These are phyloP conservation scores for Penicillium malachiteum DNA, from an alignment of 495 filamentous ascomycete species.

Conservation along the genomic window DNA sequence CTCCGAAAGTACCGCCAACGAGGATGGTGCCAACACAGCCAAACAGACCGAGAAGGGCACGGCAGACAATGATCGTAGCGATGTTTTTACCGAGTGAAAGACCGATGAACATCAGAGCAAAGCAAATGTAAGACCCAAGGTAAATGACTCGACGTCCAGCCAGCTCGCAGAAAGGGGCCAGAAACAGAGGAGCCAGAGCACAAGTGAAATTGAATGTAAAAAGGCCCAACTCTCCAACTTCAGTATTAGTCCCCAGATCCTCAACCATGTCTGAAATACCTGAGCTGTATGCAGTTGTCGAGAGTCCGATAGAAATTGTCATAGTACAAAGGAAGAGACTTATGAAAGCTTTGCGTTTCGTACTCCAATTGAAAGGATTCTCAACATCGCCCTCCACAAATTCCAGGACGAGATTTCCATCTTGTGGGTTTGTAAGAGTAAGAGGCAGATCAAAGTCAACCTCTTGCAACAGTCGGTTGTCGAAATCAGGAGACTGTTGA, in stretches of 20 bases:
- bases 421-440: constrained; percentile 28
- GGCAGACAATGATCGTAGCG: constrained; percentile 64
- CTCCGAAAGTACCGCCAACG: constrained; percentile 72
- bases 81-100: constrained; percentile 58
- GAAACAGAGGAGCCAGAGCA: constrained; percentile 42
- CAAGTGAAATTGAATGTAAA: constrained; percentile 45
- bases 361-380: constrained; percentile 50
- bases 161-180: constrained; percentile 47
- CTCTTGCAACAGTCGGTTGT: constrained; percentile 31
- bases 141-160: constrained; percentile 42
- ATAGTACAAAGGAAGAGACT: constrained; percentile 43
- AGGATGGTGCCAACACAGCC: constrained; percentile 77
- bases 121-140: constrained; percentile 38
- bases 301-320: constrained; percentile 50
- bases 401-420: constrained; percentile 38
- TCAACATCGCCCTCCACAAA: constrained; percentile 41
- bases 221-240: constrained; percentile 41
- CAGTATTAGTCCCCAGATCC: constrained; percentile 34
- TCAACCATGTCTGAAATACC: constrained; percentile 37
- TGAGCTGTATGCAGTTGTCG: constrained; percentile 48
- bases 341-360: constrained; percentile 37
- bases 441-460: constrained; percentile 45
- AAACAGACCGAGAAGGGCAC: constrained; percentile 71
- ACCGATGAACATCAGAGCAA: constrained; percentile 44
- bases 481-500: constrained; percentile 19